Evolutionary conservation across 2,329 filamentous ascomycete genomes (phyloP).

Genomic region (Ophiostoma piceae): DNA sequence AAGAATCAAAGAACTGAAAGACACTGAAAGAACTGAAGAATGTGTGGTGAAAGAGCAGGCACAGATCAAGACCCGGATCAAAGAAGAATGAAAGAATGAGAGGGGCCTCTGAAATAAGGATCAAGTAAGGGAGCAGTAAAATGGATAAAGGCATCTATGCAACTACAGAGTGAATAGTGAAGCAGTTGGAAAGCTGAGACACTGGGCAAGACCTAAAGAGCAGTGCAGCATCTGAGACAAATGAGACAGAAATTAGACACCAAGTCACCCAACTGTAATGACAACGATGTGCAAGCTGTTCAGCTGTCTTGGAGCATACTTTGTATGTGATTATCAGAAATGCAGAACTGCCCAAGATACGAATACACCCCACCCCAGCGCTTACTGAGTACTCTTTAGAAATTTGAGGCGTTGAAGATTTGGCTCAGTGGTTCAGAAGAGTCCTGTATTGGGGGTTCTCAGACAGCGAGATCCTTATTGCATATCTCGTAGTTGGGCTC

Average conservation of each 20-base stretch:
- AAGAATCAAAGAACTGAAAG: no score
- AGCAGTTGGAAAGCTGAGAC: slow-evolving; percentile 1
- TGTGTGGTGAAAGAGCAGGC: no score
- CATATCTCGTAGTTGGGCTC: background rate
- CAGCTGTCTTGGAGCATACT: background rate
- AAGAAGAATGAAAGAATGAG: background rate
- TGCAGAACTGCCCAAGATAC: background rate
- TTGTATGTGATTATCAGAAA: no score
- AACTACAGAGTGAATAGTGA: background rate
- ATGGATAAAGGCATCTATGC: background rate
- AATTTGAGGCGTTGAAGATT: slow-evolving; percentile 1
- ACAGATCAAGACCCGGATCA: no score
- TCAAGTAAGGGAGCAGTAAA: background rate
- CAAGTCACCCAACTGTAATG: background rate
- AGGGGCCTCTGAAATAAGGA: slow-evolving; percentile 3
- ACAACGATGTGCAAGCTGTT: background rate
- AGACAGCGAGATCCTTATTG: background rate
- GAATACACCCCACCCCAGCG: background rate
- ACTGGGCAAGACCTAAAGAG: background rate
- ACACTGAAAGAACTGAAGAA: no score
- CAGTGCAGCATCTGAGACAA: slow-evolving; percentile 11
- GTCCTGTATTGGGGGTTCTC: background rate
- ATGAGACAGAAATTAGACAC: slow-evolving; percentile 12
- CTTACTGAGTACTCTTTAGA: background rate
- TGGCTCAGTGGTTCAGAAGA: background rate